These are phyloP conservation scores for Cornus controversa DNA, from an alignment of 148 eudicot species.

Conservation along the genomic window DNA sequence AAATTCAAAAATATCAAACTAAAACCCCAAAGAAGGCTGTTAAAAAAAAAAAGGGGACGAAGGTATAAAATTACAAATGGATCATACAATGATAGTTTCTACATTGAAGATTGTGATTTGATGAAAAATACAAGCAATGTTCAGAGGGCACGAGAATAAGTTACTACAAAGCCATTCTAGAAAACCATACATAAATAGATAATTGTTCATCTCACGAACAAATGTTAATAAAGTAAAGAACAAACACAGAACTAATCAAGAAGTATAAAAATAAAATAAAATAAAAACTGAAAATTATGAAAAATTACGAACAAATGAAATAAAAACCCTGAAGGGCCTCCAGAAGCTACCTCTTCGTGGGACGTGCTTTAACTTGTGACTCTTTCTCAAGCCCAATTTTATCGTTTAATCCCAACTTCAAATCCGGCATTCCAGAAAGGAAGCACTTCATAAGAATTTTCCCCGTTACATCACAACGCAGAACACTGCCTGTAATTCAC, in stretches of 20 bases:
- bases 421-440: slow-evolving; percentile 99
- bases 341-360: slow-evolving; percentile 73
- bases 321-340: not conserved
- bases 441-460: slow-evolving; percentile 98
- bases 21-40: not conserved
- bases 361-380: slow-evolving; percentile 93
- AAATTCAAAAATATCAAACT: not conserved
- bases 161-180: too few relatives aligned
- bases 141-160: too few relatives aligned
- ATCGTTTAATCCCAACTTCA: slow-evolving; percentile 97
- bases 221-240: too few relatives aligned
- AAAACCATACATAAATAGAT: too few relatives aligned
- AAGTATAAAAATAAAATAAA: too few relatives aligned
- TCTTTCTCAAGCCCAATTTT: slow-evolving; percentile 99
- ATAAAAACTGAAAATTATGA: not conserved
- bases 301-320: slow-evolving; percentile 4
- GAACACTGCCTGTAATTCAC: slow-evolving; percentile 66
- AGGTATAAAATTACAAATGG: too few relatives aligned
- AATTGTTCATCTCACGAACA: too few relatives aligned
- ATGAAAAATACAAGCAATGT: too few relatives aligned
- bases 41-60: not conserved
- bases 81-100: too few relatives aligned
- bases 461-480: slow-evolving; percentile 98
- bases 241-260: too few relatives aligned
- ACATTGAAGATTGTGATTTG: too few relatives aligned